Base-by-base conservation (phyloP, 805 yeast species). In the Pichia nakasei region DNA sequence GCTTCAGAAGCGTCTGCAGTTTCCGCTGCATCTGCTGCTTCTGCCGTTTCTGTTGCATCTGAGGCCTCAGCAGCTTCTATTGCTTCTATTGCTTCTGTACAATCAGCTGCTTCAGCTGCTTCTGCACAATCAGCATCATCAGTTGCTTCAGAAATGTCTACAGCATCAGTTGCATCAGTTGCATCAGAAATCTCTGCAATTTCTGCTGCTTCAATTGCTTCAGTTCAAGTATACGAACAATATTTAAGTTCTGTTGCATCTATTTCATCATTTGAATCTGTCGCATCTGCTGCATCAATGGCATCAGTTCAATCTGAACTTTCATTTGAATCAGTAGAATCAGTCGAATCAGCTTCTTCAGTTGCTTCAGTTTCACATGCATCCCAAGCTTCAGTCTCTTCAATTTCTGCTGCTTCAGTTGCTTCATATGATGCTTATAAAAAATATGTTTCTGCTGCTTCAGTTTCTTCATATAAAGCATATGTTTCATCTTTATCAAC, bases 51-150 rank as follows among this genome's bases (percentile, higher is more conserved):
- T 9, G 58, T 54, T 26, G 19, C 38, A n/a, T 37, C 39, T 4
- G 33, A 11, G 18, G 27, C n/a, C 13, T 27, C 29, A 18, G 33
- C 13, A 11, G 26, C 21, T 20, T 33, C 41, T 32, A 32, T 37
- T 12, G 18, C 4, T 5, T 32, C 42, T 15, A 9, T 9, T 11
- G 32, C 43, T 34, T 40, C 43, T 29, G 68, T 67, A 44, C 70
- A 73, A 33, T 61, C 69, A 17, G 32, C 26, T 20, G 46, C 37
- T 2, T 31, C 52, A 17, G 36, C 45, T 22, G 49, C 47, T 15
- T 48, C 61, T 22, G 40, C 52, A 32, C 59, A 42, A 6, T 45
- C 48, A 26, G 45, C 46, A 15, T 42, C 51, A 9, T 48, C 48
- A 13, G 50, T 45, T 33, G 51, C 43, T 26, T 26, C 42, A 17